Percentiles rank a stretch among this genome's conserved stretches.
These are phyloP conservation scores for Spathaspora gorwiae DNA, from an alignment of 805 yeast genomes.

Conservation along the genomic window DNA sequence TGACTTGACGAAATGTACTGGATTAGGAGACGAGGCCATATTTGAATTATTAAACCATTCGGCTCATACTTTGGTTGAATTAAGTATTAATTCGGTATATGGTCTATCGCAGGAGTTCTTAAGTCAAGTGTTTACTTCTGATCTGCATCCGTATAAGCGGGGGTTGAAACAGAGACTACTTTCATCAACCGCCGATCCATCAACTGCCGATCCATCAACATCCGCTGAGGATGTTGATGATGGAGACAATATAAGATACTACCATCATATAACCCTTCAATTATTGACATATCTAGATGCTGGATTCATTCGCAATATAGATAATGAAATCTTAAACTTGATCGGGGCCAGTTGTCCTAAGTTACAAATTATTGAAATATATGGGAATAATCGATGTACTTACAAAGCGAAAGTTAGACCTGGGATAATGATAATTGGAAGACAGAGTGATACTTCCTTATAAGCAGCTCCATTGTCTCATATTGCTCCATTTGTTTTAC, in stretches of 20 bases:
- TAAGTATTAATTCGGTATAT: slow-evolving; percentile 72
- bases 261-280: slow-evolving; percentile 37
- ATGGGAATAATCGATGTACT: slow-evolving; percentile 72
- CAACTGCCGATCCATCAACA: background rate
- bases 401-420: slow-evolving; percentile 46
- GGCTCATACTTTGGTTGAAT: slow-evolving; percentile 57
- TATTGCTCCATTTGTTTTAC: no score
- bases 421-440: slow-evolving; percentile 64
- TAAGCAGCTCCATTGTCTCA: no score
- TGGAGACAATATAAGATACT: slow-evolving; percentile 8
- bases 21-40: slow-evolving; percentile 60
- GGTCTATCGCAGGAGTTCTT: slow-evolving; percentile 49
- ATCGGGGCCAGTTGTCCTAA: slow-evolving; percentile 58
- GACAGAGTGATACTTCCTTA: slow-evolving; percentile 52
- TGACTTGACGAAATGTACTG: slow-evolving; percentile 61
- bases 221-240: slow-evolving; percentile 5
- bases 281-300: slow-evolving; percentile 64
- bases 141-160: slow-evolving; percentile 14
- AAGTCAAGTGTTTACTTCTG: slow-evolving; percentile 39
- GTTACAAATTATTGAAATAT: slow-evolving; percentile 67
- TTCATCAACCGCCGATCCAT: slow-evolving; percentile 3
- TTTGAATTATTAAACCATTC: slow-evolving; percentile 60
- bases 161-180: slow-evolving; percentile 1
- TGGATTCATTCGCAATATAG: slow-evolving; percentile 76
- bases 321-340: slow-evolving; percentile 59